Percentiles rank a stretch among this genome's conserved stretches.
phyloP scores from a whole-genome alignment of 2,329 filamentous ascomycete genomes.

The Ceratocystis harringtonii region DNA sequence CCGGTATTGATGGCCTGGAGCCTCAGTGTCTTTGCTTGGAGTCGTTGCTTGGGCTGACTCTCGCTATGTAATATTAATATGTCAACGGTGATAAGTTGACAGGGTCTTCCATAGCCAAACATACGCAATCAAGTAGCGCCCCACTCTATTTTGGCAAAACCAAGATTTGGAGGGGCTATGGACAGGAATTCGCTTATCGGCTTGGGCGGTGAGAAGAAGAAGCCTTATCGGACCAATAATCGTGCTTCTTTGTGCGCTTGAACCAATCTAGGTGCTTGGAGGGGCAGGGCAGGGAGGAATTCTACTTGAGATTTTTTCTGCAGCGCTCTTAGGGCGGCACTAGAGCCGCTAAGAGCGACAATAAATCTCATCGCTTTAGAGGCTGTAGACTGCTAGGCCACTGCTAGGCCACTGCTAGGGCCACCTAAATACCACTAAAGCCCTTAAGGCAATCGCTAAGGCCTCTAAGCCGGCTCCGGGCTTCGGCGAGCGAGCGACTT shows the following conservation, averaged over 20 bases:
- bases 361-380: no score
- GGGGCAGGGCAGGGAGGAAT: background rate
- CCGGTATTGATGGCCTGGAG: background rate
- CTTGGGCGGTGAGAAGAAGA: slow-evolving; percentile 13
- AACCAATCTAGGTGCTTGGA: slow-evolving; percentile 6
- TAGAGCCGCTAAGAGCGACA: no score
- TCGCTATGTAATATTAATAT: background rate
- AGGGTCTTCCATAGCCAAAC: background rate
- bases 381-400: no score
- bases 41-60: background rate
- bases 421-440: background rate
- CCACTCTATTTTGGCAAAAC: background rate
- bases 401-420: no score
- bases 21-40: background rate
- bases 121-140: background rate
- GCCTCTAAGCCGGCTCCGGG: slow-evolving; percentile 10
- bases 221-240: slow-evolving; percentile 10
- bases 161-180: slow-evolving; percentile 6
- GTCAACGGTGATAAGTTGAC: background rate
- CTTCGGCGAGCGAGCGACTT: slow-evolving; percentile 16
- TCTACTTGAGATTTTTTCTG: slow-evolving; percentile 1
- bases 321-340: background rate
- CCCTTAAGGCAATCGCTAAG: background rate
- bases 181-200: slow-evolving; percentile 8
- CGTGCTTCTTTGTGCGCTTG: background rate